Evolutionary conservation across 2,329 filamentous ascomycete genomes (phyloP), one percentile per base, ranked within the genome.

Genomic region (Cytospora mali): DNA sequence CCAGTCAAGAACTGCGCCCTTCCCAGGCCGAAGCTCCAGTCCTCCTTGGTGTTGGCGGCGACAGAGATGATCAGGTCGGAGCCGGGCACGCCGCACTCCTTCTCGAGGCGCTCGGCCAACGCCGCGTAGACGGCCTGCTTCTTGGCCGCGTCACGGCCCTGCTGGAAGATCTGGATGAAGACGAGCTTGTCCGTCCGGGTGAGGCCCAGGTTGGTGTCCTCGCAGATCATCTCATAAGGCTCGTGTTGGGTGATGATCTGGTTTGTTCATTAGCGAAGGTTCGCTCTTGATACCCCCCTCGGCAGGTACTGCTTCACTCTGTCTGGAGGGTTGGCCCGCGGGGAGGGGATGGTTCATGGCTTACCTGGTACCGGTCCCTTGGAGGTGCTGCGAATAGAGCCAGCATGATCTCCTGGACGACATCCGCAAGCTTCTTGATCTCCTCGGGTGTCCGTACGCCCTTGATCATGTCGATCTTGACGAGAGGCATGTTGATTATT

Each of bases 101-200:
- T 46, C 42, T 46, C 42, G 42, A 46, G 42, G 42, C 42, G 42
- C n/a, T 46, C 42, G 21, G 42, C 42, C 21, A 46, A 11, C 42
- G 42, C 42, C n/a, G 42, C 42, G 42, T 46, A 46, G 42, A 46
- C 42, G 11, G 42, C 42, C 42, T 46, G 42, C 42, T 46, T 46
- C 42, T 46, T 21, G n/a, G 42, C 42, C 3, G 42, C 42, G 13
- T 46, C 21, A n/a, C 42, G 42, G n/a, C 42, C 42, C 42, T 46
- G 42, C 42, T 46, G 42, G 42, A 46, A 46, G 42, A 46, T 46
- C 42, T 46, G 42, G 21, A 46, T 46, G 42, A 46, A 46, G 42
- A 46, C 42, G 42, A 46, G 42, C 42, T 46, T 46, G 42, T 46
- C 42, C 42, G 42, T 46, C 42, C 42, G 42, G n/a, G 42, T 46